A percentile compares a stretch with the other conserved stretches of the same genome.
Evolutionary conservation across 1,284 basidiomycete genomes (phyloP).

Genomic region (Amylostereum chailletii): DNA sequence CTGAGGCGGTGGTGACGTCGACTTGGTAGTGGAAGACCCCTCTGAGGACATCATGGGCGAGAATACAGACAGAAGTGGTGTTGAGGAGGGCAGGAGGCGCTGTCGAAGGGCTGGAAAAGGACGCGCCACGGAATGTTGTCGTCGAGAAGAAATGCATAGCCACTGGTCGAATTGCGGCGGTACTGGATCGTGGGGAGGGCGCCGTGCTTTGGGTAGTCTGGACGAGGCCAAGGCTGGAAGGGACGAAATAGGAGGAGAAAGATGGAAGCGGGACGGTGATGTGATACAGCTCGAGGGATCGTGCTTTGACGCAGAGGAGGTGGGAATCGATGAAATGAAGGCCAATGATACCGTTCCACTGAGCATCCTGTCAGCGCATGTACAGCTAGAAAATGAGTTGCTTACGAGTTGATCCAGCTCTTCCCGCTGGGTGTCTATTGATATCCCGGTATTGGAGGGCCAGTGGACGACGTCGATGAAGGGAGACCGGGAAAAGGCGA

Average conservation of each 20-base stretch:
- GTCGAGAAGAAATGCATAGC: constrained; percentile 22
- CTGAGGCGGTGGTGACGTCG: constrained; percentile 12
- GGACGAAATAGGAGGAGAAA: constrained; percentile 2
- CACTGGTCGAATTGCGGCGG: neutral
- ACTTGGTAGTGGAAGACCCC: constrained; percentile 43
- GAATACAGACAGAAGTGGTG: constrained; percentile 23
- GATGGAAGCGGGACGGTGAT: constrained; percentile 11
- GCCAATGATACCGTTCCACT: constrained; percentile 45
- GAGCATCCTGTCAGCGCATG: neutral
- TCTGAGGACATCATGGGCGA: constrained; percentile 43
- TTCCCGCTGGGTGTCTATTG: constrained; percentile 13
- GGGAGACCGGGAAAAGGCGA: constrained; percentile 23
- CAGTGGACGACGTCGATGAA: constrained; percentile 26
- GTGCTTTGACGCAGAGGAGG: constrained; percentile 39
- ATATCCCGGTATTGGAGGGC: constrained; percentile 15
- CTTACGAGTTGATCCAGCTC: constrained; percentile 23
- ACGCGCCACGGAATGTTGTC: constrained; percentile 33
- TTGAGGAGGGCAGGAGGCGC: neutral
- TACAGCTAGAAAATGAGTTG: neutral
- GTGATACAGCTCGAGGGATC: constrained; percentile 40
- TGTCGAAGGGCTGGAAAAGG: constrained; percentile 23
- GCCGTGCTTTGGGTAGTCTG: neutral
- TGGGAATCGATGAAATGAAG: constrained; percentile 37
- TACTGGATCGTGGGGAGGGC: constrained; percentile 10
- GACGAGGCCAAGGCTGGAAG: constrained; percentile 8